A percentile compares a stretch with the other conserved stretches of the same genome.
These are phyloP conservation scores for Myotisia sp. DNA, from an alignment of 2,329 filamentous ascomycete species.

Conservation along the genomic window DNA sequence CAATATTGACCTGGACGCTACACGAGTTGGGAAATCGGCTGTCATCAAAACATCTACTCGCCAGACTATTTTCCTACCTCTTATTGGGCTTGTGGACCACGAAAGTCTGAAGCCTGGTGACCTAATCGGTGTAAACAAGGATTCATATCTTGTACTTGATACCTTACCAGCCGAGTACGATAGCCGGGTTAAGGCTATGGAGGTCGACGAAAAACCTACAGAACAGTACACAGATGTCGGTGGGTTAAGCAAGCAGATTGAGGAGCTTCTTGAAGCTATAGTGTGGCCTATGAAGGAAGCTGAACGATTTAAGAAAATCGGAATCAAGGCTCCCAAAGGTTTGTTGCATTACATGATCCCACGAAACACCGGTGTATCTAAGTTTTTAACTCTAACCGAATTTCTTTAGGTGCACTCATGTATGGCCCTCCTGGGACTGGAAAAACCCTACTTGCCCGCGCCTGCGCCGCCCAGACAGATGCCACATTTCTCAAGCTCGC, in stretches of 20 bases:
- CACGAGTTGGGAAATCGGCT: conserved; percentile 89
- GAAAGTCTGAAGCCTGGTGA: conserved; percentile 90
- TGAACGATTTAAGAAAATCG: conserved; percentile 98
- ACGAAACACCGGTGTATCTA: conserved; percentile 6
- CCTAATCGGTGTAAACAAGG: conserved; percentile 96
- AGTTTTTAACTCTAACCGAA: conserved; percentile 7
- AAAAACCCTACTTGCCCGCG: conserved; percentile 58
- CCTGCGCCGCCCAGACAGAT: conserved; percentile 93
- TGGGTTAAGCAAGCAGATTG: conserved; percentile 95
- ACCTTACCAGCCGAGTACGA: conserved; percentile 96
- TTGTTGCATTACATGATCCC: conserved; percentile 21
- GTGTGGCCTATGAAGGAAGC: conserved; percentile 99
- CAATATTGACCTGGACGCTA: conserved; percentile 96
- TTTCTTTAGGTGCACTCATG: conserved; percentile 70
- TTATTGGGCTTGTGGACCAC: conserved; percentile 93
- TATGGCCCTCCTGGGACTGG: conserved; percentile 53
- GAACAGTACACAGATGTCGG: conserved; percentile 98
- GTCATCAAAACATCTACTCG: conserved; percentile 98
- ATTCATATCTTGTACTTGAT: conserved; percentile 93
- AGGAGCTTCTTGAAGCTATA: conserved; percentile 94
- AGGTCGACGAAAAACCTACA: conserved; percentile 98
- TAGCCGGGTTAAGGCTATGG: conserved; percentile 98
- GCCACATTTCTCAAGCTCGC: conserved; percentile 98
- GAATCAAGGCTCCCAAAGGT: conserved; percentile 99
- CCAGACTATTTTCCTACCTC: conserved; percentile 94